These are phyloP conservation scores for Colletotrichum liaoningense DNA, from an alignment of 2,329 filamentous ascomycete genomes.

Conservation along the genomic window DNA sequence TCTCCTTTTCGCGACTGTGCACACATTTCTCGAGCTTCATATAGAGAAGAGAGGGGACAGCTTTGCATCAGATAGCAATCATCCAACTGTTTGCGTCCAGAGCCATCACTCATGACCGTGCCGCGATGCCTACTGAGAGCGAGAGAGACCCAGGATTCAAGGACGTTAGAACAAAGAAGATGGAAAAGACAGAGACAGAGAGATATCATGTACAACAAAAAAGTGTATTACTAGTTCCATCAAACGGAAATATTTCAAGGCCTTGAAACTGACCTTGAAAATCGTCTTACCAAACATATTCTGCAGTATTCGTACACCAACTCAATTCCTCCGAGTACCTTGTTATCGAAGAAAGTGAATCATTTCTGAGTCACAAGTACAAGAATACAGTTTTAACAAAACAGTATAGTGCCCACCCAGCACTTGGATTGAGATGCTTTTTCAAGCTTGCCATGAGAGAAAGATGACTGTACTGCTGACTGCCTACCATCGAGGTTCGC, in stretches of 20 bases:
- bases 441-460: too few species aligned
- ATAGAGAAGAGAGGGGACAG: slow-evolving; percentile 29
- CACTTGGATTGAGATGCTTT: too few species aligned
- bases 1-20: slow-evolving; percentile 7
- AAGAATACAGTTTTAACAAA: too few species aligned
- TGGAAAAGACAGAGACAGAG: background rate
- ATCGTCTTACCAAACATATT: background rate
- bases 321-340: too few species aligned
- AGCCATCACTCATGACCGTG: slow-evolving; percentile 20
- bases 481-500: too few species aligned
- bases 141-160: too few species aligned
- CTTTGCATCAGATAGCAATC: slow-evolving; percentile 36
- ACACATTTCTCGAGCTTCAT: slow-evolving; percentile 24
- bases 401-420: too few species aligned
- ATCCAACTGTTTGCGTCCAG: slow-evolving; percentile 29
- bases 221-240: slow-evolving; percentile 33
- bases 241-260: background rate
- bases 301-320: background rate
- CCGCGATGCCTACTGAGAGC: slow-evolving; percentile 6
- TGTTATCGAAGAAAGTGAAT: too few species aligned
- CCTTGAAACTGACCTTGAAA: background rate
- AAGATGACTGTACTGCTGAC: too few species aligned
- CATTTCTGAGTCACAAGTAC: too few species aligned
- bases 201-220: slow-evolving; percentile 33
- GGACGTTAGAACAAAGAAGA: background rate